These are phyloP conservation scores for Astraeus odoratus DNA, from an alignment of 768 basidiomycete genomes.

Conservation along the genomic window DNA sequence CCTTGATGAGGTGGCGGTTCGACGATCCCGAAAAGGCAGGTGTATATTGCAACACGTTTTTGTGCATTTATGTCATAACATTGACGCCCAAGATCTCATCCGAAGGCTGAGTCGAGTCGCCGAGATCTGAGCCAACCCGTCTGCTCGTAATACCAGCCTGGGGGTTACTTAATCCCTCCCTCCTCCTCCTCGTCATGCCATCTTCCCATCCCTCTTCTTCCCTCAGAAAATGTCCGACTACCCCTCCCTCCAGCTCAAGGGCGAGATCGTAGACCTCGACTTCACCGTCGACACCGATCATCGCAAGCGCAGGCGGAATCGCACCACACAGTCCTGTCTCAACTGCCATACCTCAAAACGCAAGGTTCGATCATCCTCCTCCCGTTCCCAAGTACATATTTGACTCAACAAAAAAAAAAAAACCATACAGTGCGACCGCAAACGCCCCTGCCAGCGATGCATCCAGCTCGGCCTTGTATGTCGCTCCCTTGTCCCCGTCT, in stretches of 20 bases:
- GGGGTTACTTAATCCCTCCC: constrained; percentile 39
- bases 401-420: constrained; percentile 7
- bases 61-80: not conserved
- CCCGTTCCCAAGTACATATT: too few relatives aligned
- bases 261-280: constrained; percentile 74
- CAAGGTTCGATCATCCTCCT: constrained; percentile 47
- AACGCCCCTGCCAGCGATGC: constrained; percentile 85
- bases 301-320: constrained; percentile 81
- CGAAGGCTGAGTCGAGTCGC: too few relatives aligned
- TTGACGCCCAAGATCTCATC: not conserved
- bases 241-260: constrained; percentile 54
- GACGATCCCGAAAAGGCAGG: not conserved
- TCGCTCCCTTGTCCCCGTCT: constrained; percentile 1
- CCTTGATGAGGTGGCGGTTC: not conserved
- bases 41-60: not conserved
- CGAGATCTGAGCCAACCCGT: too few relatives aligned
- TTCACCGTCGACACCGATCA: constrained; percentile 68
- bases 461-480: constrained; percentile 81
- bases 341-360: constrained; percentile 94
- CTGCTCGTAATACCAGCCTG: not conserved
- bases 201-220: constrained; percentile 27
- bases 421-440: constrained; percentile 71
- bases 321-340: constrained; percentile 81
- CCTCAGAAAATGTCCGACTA: constrained; percentile 49
- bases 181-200: constrained; percentile 38